phyloP scores from a whole-genome alignment of 2,329 filamentous ascomycete genomes.

The Xylariaceae sp. region DNA sequence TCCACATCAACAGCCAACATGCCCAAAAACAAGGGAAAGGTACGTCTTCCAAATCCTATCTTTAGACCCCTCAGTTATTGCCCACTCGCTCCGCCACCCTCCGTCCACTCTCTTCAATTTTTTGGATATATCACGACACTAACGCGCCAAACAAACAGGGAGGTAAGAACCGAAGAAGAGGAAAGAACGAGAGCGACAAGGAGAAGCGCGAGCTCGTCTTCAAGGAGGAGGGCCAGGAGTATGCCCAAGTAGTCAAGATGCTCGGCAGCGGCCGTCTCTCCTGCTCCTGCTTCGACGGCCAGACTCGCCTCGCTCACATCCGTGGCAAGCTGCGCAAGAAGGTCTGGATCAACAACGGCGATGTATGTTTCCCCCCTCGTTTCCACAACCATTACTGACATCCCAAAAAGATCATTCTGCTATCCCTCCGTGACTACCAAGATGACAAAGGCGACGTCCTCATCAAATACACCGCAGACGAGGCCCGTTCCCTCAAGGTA shows the following conservation, averaged over 20 bases:
- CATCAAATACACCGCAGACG: slow-evolving; percentile 93
- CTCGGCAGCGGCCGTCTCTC: slow-evolving; percentile 91
- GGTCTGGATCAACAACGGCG: slow-evolving; percentile 91
- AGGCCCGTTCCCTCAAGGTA: slow-evolving; percentile 83
- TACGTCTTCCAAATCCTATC: slow-evolving; percentile 40
- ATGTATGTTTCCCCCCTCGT: slow-evolving; percentile 22
- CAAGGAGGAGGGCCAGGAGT: slow-evolving; percentile 90
- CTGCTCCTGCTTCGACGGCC: slow-evolving; percentile 91
- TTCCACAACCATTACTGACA: slow-evolving; percentile 3
- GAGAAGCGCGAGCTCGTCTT: slow-evolving; percentile 98
- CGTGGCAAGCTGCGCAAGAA: slow-evolving; percentile 99
- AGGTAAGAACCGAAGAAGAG: slow-evolving; percentile 96
- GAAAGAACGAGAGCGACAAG: slow-evolving; percentile 99
- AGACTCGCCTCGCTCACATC: slow-evolving; percentile 75
- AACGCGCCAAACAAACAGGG: slow-evolving; percentile 55
- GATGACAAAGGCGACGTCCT: slow-evolving; percentile 91
- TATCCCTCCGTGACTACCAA: slow-evolving; percentile 87
- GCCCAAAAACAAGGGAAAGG: slow-evolving; percentile 99
- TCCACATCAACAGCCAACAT: slow-evolving; percentile 49
- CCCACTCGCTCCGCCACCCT: slow-evolving; percentile 5
- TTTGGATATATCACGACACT: slow-evolving; percentile 13
- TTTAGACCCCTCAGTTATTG: slow-evolving; percentile 9
- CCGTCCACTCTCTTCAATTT: not conserved
- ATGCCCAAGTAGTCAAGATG: slow-evolving; percentile 89
- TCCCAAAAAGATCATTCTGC: slow-evolving; percentile 66